Evolutionary conservation across 2,329 filamentous ascomycete species (phyloP), one percentile per base, ranked within the genome.

Genomic region (Alternaria burnsii): DNA sequence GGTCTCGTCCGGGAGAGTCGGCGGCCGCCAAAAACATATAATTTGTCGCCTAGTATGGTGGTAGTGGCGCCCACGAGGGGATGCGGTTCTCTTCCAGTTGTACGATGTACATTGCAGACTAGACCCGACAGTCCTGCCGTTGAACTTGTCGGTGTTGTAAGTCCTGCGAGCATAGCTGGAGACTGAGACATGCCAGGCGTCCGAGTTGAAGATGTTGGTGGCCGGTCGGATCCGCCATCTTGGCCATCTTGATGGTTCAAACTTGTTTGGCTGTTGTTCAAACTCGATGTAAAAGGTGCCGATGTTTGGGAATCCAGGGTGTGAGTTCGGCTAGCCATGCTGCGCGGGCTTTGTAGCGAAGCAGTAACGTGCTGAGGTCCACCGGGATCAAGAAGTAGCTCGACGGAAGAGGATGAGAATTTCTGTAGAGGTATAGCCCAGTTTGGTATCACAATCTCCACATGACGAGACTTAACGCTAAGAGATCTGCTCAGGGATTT

Each of bases 11-110:
- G 85, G 14, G 95, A 97, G 52, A 98, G 81, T 69, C 96, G 88
- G 54, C 94, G 87, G 8, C 95, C 95, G 47, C 95, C 95, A 82
- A 98, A 99, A 4, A 98, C 94, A 77, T 97, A 99, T 22, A 99
- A 85, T 78, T 96, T 97, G 79, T 99, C 95, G 28, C 94, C 95
- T 1, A 99, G 80, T 48, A 98, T 92, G 0, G 95, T 98, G 0
- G 95, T 98, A 0, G 95, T 97, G 5, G 95, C 94, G 32, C 95
- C 95, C 0, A 99, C 95, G 3, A 98, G 83, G 3, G 95, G 91
- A 72, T 92, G 93, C 3, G 95, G 95, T 75, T 98, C 94, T 63
- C 89, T 89, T 36, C 95, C 95, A 0, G 94, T 98, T 1, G 95
- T 98, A 65, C 94, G 83, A 69, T 89, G 86, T 24, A 90, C 87